Base-by-base conservation (phyloP, 108 stramenopile species). In the Fistulifera solaris region DNA sequence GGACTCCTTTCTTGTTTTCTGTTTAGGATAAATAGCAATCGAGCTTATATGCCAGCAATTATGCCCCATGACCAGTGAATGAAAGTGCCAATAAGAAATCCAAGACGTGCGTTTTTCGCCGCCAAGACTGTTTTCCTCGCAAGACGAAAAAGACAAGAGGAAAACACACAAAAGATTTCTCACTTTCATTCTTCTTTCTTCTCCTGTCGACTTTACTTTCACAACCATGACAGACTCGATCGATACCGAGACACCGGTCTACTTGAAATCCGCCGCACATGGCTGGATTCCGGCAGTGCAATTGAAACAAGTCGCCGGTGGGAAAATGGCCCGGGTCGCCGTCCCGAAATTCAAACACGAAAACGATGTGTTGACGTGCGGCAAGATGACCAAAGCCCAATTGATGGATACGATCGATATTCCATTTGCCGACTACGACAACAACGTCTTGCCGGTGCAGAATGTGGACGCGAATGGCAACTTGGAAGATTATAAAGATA, bases 341-440 rank as follows among this genome's bases (percentile, higher is more conserved):
- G 53, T 54, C 2, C 53, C 28, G 2, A 38, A 27, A n/a, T 54
- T 38, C 53, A 54, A 54, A 15, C 28, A 17, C 2, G 53, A 54
- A 27, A 17, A 54, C 12, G 26, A 54, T 10, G 38, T 54, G 53
- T n/a, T 54, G 27, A 22, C 23, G 26, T 50, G 49, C 10, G 49
- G 49, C 12, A 22, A 26, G 12, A 50, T 15, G 14, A 22, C 49
- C 26, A 22, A 24, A 2, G 26, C 23, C 7, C 14, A 54, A 7
- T 2, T 14, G 2, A 24, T 51, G 22, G 27, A 38, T 18, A 35
- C 27, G 7, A 17, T 21, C 2, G 63, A 65, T 13, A 71, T 86
- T 18, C 64, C 71, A 16, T 76, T 86, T 1, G 72, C 75, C 16
- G 88, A 86, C 23, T 90, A 90, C 39, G 48, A 61, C 38, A 73